These are phyloP conservation scores for Kwoniella pini DNA, from an alignment of 768 basidiomycete species.

Conservation along the genomic window DNA sequence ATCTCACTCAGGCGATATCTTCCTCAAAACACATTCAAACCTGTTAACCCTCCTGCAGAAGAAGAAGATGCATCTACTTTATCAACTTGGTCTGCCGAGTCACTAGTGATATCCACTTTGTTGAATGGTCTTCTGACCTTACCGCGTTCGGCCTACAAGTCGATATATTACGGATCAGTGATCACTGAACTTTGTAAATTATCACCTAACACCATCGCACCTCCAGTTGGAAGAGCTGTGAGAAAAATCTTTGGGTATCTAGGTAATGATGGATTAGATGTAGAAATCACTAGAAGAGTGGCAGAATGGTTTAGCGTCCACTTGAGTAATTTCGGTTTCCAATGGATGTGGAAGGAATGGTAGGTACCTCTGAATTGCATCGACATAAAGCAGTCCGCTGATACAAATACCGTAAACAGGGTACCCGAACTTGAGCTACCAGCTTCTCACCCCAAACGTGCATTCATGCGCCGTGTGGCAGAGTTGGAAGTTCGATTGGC, in stretches of 20 bases:
- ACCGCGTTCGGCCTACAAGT: constrained; percentile 73
- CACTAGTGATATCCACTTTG: constrained; percentile 78
- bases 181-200: constrained; percentile 93
- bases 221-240: constrained; percentile 93
- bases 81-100: constrained; percentile 86
- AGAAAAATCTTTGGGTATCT: constrained; percentile 76
- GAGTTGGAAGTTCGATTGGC: constrained; percentile 88
- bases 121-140: constrained; percentile 73
- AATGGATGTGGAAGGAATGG: constrained; percentile 99
- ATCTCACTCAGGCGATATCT: constrained; percentile 86
- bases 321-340: constrained; percentile 96
- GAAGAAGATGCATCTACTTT: constrained; percentile 59
- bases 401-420: too few relatives aligned
- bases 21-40: constrained; percentile 78
- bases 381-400: too few relatives aligned
- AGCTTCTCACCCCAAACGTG: constrained; percentile 77
- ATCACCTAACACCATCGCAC: constrained; percentile 88
- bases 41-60: constrained; percentile 63
- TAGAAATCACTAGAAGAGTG: constrained; percentile 76
- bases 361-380: constrained; percentile 54
- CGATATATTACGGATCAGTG: constrained; percentile 81
- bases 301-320: constrained; percentile 95
- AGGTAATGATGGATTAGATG: constrained; percentile 76
- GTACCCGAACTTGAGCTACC: constrained; percentile 75
- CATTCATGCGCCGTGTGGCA: constrained; percentile 80